phyloP scores from a whole-genome alignment of 257 asterid genomes.

The Solanum raphanifolium region DNA sequence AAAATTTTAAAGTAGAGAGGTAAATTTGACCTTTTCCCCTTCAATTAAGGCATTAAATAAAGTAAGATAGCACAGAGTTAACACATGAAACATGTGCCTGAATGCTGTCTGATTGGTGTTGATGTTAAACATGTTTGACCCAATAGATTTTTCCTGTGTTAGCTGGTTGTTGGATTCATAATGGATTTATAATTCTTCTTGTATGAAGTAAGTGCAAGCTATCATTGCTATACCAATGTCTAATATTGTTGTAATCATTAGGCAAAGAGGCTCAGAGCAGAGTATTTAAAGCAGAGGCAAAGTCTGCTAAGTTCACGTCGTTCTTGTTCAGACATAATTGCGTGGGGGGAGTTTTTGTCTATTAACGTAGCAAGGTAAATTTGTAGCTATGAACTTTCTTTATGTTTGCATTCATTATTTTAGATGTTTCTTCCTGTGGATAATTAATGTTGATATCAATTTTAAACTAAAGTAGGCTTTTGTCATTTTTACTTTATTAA shows the following conservation, averaged over 20 bases:
- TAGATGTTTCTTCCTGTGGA: neutral
- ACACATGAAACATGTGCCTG: neutral
- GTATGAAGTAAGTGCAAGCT: neutral
- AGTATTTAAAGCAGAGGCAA: conserved; percentile 10
- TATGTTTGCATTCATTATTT: neutral
- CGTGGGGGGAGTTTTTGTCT: neutral
- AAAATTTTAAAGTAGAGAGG: neutral
- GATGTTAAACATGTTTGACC: neutral
- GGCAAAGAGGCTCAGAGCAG: conserved; percentile 11
- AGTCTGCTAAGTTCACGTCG: neutral
- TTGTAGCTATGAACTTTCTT: neutral
- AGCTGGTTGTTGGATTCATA: neutral
- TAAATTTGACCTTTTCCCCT: neutral
- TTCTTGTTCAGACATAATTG: conserved; percentile 1
- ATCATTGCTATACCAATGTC: neutral
- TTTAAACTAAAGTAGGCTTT: neutral
- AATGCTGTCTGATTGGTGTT: neutral
- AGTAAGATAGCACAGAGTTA: neutral
- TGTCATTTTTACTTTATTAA: neutral
- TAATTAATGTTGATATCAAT: neutral
- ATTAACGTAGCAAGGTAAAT: conserved; percentile 11
- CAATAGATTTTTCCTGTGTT: neutral
- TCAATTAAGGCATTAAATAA: neutral
- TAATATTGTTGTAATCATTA: neutral
- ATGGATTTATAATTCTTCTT: neutral